Conservation (phyloP, 768 basidiomycete species). For the Pleurotus salmoneostramineus region DNA sequence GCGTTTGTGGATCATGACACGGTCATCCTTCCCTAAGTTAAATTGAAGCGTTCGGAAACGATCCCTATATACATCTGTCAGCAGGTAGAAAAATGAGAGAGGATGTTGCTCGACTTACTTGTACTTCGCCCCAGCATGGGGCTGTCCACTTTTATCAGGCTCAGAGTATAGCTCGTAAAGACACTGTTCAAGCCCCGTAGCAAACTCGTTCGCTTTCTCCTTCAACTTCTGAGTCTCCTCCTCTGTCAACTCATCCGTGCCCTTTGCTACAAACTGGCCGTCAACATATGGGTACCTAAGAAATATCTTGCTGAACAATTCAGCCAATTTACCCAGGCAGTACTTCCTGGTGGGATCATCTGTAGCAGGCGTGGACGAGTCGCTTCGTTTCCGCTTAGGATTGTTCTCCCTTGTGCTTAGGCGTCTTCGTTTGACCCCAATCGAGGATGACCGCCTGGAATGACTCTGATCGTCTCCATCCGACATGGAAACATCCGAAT, state of each 20-base stretch:
- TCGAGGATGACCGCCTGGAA: not conserved
- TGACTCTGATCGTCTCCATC: constrained; percentile 15
- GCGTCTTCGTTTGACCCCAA: constrained; percentile 51
- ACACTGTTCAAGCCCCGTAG: constrained; percentile 69
- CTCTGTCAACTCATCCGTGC: constrained; percentile 50
- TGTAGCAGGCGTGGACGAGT: constrained; percentile 29
- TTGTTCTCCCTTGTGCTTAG: constrained; percentile 32
- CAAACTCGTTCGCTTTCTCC: constrained; percentile 57
- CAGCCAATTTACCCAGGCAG: constrained; percentile 72
- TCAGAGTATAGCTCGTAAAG: constrained; percentile 77
- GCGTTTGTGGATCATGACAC: constrained; percentile 72
- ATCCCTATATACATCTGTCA: constrained; percentile 46
- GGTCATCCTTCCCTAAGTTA: constrained; percentile 82
- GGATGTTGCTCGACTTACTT: constrained; percentile 46
- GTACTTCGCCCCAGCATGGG: constrained; percentile 70
- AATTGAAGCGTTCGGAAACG: constrained; percentile 89
- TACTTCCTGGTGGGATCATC: constrained; percentile 81
- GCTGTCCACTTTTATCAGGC: constrained; percentile 64
- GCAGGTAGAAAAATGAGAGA: constrained; percentile 9
- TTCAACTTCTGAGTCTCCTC: constrained; percentile 56
- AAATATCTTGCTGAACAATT: constrained; percentile 69
- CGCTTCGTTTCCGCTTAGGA: constrained; percentile 47
- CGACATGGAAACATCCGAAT: constrained; percentile 27
- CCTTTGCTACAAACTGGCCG: constrained; percentile 33
- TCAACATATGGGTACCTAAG: constrained; percentile 59